A percentile compares a stretch with the other conserved stretches of the same genome.
Evolutionary conservation across 768 basidiomycete genomes (phyloP).

Genomic region (Albatrellus ellisii): DNA sequence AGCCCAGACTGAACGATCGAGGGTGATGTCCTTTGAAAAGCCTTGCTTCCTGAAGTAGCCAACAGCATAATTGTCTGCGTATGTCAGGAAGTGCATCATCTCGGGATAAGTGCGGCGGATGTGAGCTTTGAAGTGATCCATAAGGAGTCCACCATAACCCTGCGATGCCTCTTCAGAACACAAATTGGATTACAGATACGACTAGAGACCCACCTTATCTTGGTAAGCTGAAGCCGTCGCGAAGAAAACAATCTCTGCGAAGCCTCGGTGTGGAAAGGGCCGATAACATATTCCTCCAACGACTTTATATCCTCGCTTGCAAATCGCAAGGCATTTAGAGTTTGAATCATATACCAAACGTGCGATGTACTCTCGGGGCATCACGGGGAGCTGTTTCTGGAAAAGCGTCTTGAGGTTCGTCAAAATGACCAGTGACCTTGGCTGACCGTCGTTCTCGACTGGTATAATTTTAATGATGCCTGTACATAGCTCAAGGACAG

Average conservation of each 20-base stretch:
- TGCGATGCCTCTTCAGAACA: constrained; percentile 20
- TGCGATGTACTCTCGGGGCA: constrained; percentile 98
- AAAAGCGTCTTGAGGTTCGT: constrained; percentile 96
- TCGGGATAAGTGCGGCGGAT: constrained; percentile 70
- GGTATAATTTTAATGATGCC: constrained; percentile 75
- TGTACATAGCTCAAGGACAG: constrained; percentile 65
- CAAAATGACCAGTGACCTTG: constrained; percentile 71
- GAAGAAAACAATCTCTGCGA: constrained; percentile 98
- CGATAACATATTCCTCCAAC: constrained; percentile 97
- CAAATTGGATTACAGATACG: not conserved
- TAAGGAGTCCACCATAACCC: constrained; percentile 97
- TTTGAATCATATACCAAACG: constrained; percentile 87
- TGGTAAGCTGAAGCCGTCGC: constrained; percentile 95
- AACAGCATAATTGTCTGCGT: constrained; percentile 98
- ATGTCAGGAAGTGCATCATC: constrained; percentile 93
- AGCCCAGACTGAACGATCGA: constrained; percentile 88
- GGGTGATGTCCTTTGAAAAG: constrained; percentile 92
- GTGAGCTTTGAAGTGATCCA: constrained; percentile 97
- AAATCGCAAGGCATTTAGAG: constrained; percentile 87
- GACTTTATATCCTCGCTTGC: constrained; percentile 89
- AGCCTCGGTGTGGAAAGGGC: constrained; percentile 87
- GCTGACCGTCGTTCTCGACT: constrained; percentile 70
- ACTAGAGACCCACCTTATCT: constrained; percentile 59
- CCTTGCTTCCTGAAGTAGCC: constrained; percentile 99
- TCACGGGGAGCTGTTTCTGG: constrained; percentile 94